These are phyloP conservation scores for Calocybe gangraenosa DNA, from an alignment of 768 basidiomycete species.

Conservation along the genomic window DNA sequence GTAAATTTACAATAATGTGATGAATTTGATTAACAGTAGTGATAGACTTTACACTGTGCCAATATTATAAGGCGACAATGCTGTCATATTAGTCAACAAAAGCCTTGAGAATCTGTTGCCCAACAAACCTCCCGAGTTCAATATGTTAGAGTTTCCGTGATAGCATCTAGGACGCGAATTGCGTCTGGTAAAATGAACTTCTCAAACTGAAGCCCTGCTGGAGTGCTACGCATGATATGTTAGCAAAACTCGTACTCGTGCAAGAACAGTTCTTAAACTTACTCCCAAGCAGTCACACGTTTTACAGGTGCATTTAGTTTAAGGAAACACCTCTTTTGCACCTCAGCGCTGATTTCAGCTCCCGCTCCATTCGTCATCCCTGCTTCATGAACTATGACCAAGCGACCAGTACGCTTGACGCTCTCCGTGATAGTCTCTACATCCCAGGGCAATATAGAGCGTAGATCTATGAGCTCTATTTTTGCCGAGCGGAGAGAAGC, in stretches of 20 bases:
- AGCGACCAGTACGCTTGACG: constrained; percentile 77
- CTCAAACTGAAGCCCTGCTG: constrained; percentile 81
- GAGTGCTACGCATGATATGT: constrained; percentile 48
- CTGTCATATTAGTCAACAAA: too few relatives aligned
- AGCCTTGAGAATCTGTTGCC: too few relatives aligned
- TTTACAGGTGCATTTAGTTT: constrained; percentile 85
- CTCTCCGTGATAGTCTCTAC: constrained; percentile 76
- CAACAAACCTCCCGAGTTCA: constrained; percentile 27
- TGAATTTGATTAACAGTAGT: too few relatives aligned
- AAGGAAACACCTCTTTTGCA: constrained; percentile 86
- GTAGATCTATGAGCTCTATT: constrained; percentile 86
- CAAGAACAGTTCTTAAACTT: constrained; percentile 33
- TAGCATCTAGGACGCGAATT: constrained; percentile 75
- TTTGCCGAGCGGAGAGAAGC: constrained; percentile 59
- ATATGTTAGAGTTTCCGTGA: constrained; percentile 79
- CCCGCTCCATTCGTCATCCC: constrained; percentile 85
- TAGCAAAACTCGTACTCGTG: constrained; percentile 2
- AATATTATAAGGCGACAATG: too few relatives aligned
- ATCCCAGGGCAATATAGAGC: constrained; percentile 90
- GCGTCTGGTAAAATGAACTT: constrained; percentile 91
- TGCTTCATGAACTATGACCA: constrained; percentile 92
- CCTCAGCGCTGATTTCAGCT: constrained; percentile 86
- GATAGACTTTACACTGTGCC: too few relatives aligned
- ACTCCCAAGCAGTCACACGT: constrained; percentile 93
- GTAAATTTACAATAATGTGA: too few relatives aligned